These are phyloP conservation scores for Leccinum boreale DNA, from an alignment of 768 basidiomycete species.

Conservation along the genomic window DNA sequence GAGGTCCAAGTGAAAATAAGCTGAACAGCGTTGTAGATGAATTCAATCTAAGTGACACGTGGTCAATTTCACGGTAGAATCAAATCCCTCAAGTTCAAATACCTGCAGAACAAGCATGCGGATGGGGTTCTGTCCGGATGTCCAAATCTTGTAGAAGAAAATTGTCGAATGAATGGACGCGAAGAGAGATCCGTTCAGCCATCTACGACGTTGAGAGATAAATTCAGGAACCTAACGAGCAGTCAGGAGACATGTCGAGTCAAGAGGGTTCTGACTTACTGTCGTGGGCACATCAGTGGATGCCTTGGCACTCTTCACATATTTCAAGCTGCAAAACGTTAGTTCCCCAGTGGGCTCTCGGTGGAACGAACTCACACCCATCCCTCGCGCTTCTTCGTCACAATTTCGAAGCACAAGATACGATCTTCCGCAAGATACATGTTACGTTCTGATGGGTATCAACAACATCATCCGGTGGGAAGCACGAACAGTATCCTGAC, in stretches of 20 bases:
- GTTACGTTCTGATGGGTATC: slow-evolving; percentile 56
- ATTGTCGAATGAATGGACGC: slow-evolving; percentile 91
- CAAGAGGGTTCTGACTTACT: slow-evolving; percentile 32
- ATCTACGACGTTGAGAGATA: slow-evolving; percentile 90
- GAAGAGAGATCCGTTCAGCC: slow-evolving; percentile 88
- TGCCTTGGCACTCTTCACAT: slow-evolving; percentile 92
- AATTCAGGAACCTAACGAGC: slow-evolving; percentile 73
- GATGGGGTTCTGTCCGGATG: slow-evolving; percentile 86
- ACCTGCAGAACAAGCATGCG: slow-evolving; percentile 72
- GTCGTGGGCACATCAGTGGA: slow-evolving; percentile 94
- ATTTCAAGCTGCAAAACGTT: slow-evolving; percentile 55
- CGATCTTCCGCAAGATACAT: slow-evolving; percentile 92
- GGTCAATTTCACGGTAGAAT: background rate
- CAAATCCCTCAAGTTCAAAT: background rate
- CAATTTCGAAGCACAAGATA: slow-evolving; percentile 91
- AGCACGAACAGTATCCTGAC: slow-evolving; percentile 20
- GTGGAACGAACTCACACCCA: slow-evolving; percentile 58
- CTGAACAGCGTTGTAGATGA: slow-evolving; percentile 87
- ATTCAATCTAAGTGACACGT: slow-evolving; percentile 58
- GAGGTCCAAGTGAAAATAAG: slow-evolving; percentile 94
- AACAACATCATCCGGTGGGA: background rate
- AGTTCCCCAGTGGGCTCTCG: background rate
- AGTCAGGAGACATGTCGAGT: background rate
- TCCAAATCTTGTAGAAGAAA: slow-evolving; percentile 86
- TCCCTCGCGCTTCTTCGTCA: slow-evolving; percentile 81